phyloP scores from a whole-genome alignment of 768 basidiomycete genomes.

The Gyrodon lividus region DNA sequence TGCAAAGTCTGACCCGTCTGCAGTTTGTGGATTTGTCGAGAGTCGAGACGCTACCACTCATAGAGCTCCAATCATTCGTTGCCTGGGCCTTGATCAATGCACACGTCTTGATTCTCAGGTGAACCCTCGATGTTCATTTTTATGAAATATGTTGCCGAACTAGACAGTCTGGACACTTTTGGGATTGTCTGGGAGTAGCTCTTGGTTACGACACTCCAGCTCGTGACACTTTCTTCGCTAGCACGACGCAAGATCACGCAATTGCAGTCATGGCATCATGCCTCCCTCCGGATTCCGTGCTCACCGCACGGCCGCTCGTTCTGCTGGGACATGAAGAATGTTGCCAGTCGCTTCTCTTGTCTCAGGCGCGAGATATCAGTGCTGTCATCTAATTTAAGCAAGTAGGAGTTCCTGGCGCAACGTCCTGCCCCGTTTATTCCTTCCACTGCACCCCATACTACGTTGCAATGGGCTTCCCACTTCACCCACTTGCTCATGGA shows the following conservation, averaged over 20 bases:
- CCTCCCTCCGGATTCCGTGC: neutral
- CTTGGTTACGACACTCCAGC: neutral
- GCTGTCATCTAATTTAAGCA: neutral
- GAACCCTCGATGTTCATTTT: too few species aligned
- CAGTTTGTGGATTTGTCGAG: neutral
- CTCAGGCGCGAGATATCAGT: slow-evolving; percentile 1
- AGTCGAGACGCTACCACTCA: too few species aligned
- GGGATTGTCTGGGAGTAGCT: neutral
- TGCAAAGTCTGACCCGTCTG: slow-evolving; percentile 4
- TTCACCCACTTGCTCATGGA: slow-evolving; percentile 1
- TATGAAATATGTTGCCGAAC: too few species aligned
- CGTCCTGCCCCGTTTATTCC: neutral
- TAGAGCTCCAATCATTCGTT: neutral
- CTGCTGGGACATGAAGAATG: neutral
- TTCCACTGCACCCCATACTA: neutral
- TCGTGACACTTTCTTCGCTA: slow-evolving; percentile 8
- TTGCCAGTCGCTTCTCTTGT: neutral
- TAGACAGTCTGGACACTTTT: too few species aligned
- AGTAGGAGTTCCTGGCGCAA: too few species aligned
- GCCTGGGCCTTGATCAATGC: neutral
- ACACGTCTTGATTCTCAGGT: neutral
- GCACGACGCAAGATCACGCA: slow-evolving; percentile 35
- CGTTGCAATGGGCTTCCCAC: slow-evolving; percentile 20
- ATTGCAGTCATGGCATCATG: slow-evolving; percentile 24
- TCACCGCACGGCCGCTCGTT: neutral